phyloP scores from a whole-genome alignment of 148 eudicot genomes.

The Heliosperma pusillum region DNA sequence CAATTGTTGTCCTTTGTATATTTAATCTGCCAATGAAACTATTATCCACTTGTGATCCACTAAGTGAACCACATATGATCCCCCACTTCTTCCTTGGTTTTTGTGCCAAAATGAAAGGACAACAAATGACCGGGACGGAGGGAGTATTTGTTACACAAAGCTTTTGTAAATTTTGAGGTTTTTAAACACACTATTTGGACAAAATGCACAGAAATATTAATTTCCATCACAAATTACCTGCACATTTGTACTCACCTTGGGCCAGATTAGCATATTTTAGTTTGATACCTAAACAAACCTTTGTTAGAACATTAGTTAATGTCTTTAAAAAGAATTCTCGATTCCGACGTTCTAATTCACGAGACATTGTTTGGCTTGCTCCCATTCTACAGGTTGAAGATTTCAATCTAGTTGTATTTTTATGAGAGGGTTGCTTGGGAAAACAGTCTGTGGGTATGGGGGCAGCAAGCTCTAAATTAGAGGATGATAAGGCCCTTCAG shows the following conservation, averaged over 20 bases:
- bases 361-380: background rate
- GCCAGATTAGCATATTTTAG: background rate
- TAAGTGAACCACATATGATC: too few species aligned
- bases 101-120: too few species aligned
- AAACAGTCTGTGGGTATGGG: slow-evolving; percentile 50
- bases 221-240: too few species aligned
- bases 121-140: too few species aligned
- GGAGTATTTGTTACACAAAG: too few species aligned
- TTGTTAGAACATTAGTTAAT: background rate
- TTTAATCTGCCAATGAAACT: too few species aligned
- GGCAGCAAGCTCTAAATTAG: slow-evolving; percentile 66
- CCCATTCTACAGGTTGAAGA: slow-evolving; percentile 13
- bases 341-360: background rate
- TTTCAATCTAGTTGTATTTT: slow-evolving; percentile 8
- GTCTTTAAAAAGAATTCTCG: background rate
- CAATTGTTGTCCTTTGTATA: too few species aligned
- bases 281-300: slow-evolving; percentile 4
- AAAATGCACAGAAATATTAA: too few species aligned
- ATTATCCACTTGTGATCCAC: too few species aligned
- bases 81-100: too few species aligned
- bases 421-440: slow-evolving; percentile 25
- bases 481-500: slow-evolving; percentile 78
- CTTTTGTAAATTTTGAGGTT: background rate
- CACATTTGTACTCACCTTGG: too few species aligned
- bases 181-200: too few species aligned